Evolutionary conservation across 495 filamentous ascomycete species (phyloP), one percentile per base, ranked within the genome.

Genomic region (Filosporella fistucella): DNA sequence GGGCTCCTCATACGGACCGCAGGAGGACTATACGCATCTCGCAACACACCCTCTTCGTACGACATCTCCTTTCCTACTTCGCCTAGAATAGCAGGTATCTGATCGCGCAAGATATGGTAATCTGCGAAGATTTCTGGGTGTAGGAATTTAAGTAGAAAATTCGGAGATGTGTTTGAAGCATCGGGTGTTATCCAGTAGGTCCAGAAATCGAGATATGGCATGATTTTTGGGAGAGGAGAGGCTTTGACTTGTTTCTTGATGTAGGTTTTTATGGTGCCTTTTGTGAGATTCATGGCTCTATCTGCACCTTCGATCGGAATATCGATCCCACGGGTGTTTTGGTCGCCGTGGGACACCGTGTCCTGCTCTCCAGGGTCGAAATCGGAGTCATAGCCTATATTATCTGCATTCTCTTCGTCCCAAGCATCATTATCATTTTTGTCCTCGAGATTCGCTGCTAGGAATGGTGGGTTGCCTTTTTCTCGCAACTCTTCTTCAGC

Each of bases 21-120:
- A 2, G 91, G 90, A 39, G 90, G 80, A 64, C 75, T 71, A 68
- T 95, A 96, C 3, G 88, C 90, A 43, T 88, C 74, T 3, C 67
- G 66, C 64, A 82, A 75, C 3, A 76, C 64, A 30, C 84, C 79
- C 0, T 73, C 71, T 0, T 75, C 34, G 53, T 91, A 91, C 4
- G 55, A 6, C 5, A 70, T 64, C 22, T 68, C 66, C n/a, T n/a
- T n/a, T n/a, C n/a, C n/a, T 4, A 59, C 50, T 4, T 63, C 35
- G 53, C n/a, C 54, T 36, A 25, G 48, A 10, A 61, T 55, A 22
- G 67, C 71, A 1, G 89, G 86, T 4, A 93, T 80, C 16, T 85
- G 67, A 13, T 76, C 73, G 18, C 90, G 84, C 56, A 94, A 70
- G 20, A 79, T 69, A n/a, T 69, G 59, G 62, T 95, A 95, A 62